Evolutionary conservation across 495 filamentous ascomycete genomes (phyloP), one percentile per base, ranked within the genome.

Genomic region (Paragyromitra xinjiangensis): DNA sequence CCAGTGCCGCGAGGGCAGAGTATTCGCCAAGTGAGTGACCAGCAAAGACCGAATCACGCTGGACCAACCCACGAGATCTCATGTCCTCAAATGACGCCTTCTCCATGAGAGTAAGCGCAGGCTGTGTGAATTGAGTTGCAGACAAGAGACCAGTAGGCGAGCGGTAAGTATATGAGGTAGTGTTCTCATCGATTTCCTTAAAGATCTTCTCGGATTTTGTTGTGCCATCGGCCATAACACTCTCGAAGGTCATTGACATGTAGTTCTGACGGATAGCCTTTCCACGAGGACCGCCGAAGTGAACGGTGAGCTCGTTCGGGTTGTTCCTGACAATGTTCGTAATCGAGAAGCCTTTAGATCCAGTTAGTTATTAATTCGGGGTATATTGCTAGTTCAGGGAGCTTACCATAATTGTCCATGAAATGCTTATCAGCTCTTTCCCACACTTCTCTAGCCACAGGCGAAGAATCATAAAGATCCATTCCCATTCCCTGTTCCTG

Each of bases 401-500:
- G 82, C 88, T 85, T 85, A 93, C 95, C 95, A 85, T 99, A 99
- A 79, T 97, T 98, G 84, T 98, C 95, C 85, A 98, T 91, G 83
- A 99, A 97, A 83, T 99, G 96, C 83, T 91, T 93, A 85, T 99
- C 95, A 37, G 96, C 96, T 51, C 95, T 90, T 83, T 99, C 95
- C 95, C 95, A 99, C 39, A 99, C 96, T 82, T 98, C 95, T 85
- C 92, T 93, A 61, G 95, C 95, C 44, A 99, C 95, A 2, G 90
- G 87, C 82, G 95, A 98, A 85, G 90, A 95, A 71, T 85, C 91
- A 81, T 99, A 99, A 45, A 99, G 89, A 83, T 98, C 95, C 95
- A 99, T 99, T 85, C 95, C 95, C 95, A 99, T 99, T 63, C 95
- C 95, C 83, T 98, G 96, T 84, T 98, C 95, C 84, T 99, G 95